phyloP scores from a whole-genome alignment of 371 early-diverging fungal species.

The Choanephora cucurbitarum region DNA sequence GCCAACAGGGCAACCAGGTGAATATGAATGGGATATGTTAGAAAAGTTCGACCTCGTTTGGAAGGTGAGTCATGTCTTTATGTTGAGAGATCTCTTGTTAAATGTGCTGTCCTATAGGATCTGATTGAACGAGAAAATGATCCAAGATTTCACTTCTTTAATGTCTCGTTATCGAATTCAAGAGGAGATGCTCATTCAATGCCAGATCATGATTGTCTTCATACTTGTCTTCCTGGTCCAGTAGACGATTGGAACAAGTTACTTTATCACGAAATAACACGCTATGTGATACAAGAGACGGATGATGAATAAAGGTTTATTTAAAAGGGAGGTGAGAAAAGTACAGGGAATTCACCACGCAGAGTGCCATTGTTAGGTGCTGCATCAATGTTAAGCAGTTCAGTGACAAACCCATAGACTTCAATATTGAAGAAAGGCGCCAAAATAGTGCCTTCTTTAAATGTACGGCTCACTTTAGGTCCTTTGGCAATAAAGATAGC shows the following conservation, averaged over 20 bases:
- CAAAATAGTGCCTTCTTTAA: conserved; percentile 32
- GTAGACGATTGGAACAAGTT: conserved; percentile 42
- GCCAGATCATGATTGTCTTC: conserved; percentile 32
- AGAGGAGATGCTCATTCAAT: conserved; percentile 44
- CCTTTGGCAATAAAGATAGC: conserved; percentile 88
- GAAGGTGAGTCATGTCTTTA: conserved; percentile 27
- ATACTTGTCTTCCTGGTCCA: conserved; percentile 39
- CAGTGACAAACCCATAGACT: conserved; percentile 69
- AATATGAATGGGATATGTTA: conserved; percentile 50
- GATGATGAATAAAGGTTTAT: not conserved
- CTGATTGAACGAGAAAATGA: conserved; percentile 28
- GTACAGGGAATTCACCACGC: conserved; percentile 22
- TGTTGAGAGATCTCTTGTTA: too few species aligned
- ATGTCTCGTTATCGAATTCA: conserved; percentile 36
- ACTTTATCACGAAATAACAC: conserved; percentile 35
- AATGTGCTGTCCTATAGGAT: too few species aligned
- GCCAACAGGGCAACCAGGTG: conserved; percentile 28
- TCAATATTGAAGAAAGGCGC: conserved; percentile 75
- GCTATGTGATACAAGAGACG: not conserved
- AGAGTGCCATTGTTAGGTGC: conserved; percentile 75
- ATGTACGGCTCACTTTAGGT: conserved; percentile 57
- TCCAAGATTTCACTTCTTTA: conserved; percentile 30
- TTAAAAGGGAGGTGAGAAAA: conserved; percentile 23
- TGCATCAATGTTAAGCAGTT: conserved; percentile 62
- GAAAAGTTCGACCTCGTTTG: conserved; percentile 33